phyloP scores from a whole-genome alignment of 2,329 filamentous ascomycete genomes.

The Sordariomycetes sp. region DNA sequence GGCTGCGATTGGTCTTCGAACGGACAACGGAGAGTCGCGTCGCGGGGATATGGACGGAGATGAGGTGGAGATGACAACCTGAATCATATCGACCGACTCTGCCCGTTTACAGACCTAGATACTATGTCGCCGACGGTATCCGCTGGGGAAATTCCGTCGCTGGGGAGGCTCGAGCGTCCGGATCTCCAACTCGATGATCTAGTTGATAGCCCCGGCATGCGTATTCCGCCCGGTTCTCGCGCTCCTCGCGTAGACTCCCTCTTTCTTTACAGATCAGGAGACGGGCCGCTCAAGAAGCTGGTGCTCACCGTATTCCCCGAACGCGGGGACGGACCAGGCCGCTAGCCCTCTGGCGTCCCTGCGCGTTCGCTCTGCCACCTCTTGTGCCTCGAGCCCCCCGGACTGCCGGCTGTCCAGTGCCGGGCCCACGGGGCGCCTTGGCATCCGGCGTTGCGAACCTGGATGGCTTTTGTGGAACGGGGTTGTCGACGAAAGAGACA shows the following conservation, averaged over 20 bases:
- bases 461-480: slow-evolving; percentile 37
- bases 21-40: slow-evolving; percentile 44
- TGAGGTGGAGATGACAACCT: slow-evolving; percentile 21
- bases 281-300: background rate
- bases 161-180: background rate
- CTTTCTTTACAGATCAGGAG: background rate
- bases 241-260: background rate
- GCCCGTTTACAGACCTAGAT: background rate
- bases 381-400: slow-evolving; percentile 11
- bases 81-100: slow-evolving; percentile 5
- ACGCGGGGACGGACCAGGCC: slow-evolving; percentile 31
- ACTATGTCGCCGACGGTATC: background rate
- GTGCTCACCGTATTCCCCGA: slow-evolving; percentile 19
- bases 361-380: slow-evolving; percentile 14
- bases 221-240: background rate
- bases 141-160: background rate
- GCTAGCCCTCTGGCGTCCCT: slow-evolving; percentile 24
- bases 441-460: slow-evolving; percentile 28
- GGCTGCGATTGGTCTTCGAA: slow-evolving; percentile 59
- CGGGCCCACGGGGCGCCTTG: slow-evolving; percentile 18
- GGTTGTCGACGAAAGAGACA: slow-evolving; percentile 82
- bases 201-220: background rate
- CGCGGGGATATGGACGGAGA: slow-evolving; percentile 5
- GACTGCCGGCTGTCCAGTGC: slow-evolving; percentile 5
- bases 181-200: background rate